Evolutionary conservation across 805 yeast species (phyloP), one percentile per base, ranked within the genome.

Genomic region (Torulaspora gathmanii): DNA sequence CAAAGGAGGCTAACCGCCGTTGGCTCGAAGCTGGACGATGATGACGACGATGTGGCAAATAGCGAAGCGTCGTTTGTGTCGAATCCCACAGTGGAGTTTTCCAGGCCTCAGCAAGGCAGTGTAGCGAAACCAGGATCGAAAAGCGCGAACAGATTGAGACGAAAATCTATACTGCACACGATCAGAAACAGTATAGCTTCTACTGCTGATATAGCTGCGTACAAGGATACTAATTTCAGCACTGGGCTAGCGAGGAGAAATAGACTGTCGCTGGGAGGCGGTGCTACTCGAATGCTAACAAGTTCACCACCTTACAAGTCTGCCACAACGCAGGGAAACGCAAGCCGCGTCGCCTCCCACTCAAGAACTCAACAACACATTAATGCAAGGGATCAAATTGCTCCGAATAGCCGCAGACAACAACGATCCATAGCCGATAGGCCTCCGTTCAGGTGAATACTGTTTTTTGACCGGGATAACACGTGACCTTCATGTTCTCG

Each of bases 11-110:
- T 15, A 20, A 20, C 15, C 31, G 34, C 35, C 19, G 28, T 23
- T n/a, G 25, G 25, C 6, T 17, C 17, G 19, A 36, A 13, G 26
- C 16, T n/a, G n/a, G 37, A 33, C 13, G 49, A 45, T 9, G 55
- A 39, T 8, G 47, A 45, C 33, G 50, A 51, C 15, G 68, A 60
- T 22, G 65, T 61, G 16, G 61, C 53, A 33, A 60, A 52, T 22
- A 64, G 67, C 37, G 68, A 62, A 33, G 68, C 66, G 3, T 64
- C 68, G 1, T 64, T 64, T 44, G 57, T 64, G 5, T 46, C 64
- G 16, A 62, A 64, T 37, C 68, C 68, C 2, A 44, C 58, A 5
- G 36, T 47, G 9, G 35, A 35, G 7, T 27, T 34, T n/a, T 22
- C 44, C 11, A 36, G 31, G n/a, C 34, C 41, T 2, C 45, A 20